Evolutionary conservation across 495 filamentous ascomycete species (phyloP), one percentile per base, ranked within the genome.

Genomic region (Penicillium canariense): DNA sequence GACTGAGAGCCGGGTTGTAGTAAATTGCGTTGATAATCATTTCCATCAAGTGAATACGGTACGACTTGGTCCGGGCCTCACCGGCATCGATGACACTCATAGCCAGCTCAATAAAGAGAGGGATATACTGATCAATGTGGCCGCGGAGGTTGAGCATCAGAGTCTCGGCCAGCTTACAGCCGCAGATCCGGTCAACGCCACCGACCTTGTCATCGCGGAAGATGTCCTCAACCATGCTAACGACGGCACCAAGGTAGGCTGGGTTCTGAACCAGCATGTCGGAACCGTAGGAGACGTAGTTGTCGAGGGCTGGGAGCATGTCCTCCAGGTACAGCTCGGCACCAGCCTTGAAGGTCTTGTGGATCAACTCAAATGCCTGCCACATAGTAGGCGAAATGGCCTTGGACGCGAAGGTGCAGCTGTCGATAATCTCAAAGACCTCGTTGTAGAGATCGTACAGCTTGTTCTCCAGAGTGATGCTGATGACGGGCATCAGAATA

Each of bases 1-100:
- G 79, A 55, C 88, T 77, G 54, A 96, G 81, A 31, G 80, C 68
- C 2, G 94, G 90, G 74, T 96, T 96, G 75, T 97, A 97, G 79
- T 97, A 96, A 58, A 97, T 90, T 48, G 87, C 87, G 72, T 98
- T 97, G 80, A 98, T 94, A 48, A 97, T 84, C 88, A 98, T 96
- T 77, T 97, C 95, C 90, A 98, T 96, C 45, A 98, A 73, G 70
- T 97, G 93, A 38, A 98, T 89, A 58, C 87, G 84, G 75, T 96
- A 96, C 11, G 89, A 89, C 78, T 94, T 97, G 31, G 74, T 76
- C 66, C 86, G 89, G 31, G 87, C 77, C 52, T 96, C 88, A 18
- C 77, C 77, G 15, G 78, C 82, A 28, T 78, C 82, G 34, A 98
- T 84, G 26, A 89, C 84, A 23, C 70, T 75, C 93, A 97, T 97